These are phyloP conservation scores for Aspergillus proliferans DNA, from an alignment of 2,329 filamentous ascomycete species.

Conservation along the genomic window DNA sequence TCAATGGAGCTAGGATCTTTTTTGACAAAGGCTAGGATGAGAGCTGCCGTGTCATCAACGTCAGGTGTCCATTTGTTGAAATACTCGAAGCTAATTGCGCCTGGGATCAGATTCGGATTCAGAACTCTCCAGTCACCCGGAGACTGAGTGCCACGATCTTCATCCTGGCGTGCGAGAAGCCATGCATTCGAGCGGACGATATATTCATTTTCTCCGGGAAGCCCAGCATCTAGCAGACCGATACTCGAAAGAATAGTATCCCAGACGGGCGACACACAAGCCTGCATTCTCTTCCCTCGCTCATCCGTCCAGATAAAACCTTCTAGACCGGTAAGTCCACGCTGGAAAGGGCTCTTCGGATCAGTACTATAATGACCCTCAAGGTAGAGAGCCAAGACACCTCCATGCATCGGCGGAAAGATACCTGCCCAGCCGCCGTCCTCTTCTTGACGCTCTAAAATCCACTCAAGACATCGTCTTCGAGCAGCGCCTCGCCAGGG, in stretches of 20 bases:
- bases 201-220: neutral
- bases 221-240: conserved; percentile 18
- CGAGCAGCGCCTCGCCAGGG: conserved; percentile 12
- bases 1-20: conserved; percentile 9
- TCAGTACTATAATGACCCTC: conserved; percentile 19
- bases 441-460: conserved; percentile 26
- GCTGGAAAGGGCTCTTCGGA: conserved; percentile 9
- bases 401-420: conserved; percentile 23
- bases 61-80: conserved; percentile 28
- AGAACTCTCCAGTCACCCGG: conserved; percentile 26
- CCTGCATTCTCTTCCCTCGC: conserved; percentile 23
- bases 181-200: conserved; percentile 2
- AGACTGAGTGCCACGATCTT: conserved; percentile 1
- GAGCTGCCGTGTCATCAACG: conserved; percentile 28
- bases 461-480: conserved; percentile 21
- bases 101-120: conserved; percentile 14
- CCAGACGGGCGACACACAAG: conserved; percentile 26
- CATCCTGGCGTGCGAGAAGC: conserved; percentile 17
- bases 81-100: conserved; percentile 29
- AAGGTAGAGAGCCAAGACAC: conserved; percentile 21
- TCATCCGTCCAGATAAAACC: conserved; percentile 18
- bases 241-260: conserved; percentile 31
- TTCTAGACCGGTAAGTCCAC: conserved; percentile 22
- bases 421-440: conserved; percentile 26
- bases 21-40: conserved; percentile 22